Conservation (phyloP, 306 rosid species). For the Rubus parviflorus region DNA sequence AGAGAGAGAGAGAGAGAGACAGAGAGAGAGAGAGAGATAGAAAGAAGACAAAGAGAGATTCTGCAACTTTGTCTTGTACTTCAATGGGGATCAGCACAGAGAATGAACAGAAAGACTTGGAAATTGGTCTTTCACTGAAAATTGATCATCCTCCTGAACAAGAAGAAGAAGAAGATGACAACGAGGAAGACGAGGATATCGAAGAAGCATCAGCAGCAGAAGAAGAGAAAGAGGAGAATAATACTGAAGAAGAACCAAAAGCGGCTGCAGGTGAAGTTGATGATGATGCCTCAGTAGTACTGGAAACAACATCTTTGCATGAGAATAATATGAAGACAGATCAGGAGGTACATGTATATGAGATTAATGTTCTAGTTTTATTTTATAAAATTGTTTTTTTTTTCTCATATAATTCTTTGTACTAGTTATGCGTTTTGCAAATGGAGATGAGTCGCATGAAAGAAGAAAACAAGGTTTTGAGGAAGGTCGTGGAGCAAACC, state of each 20-base stretch:
- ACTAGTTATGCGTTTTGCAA: slow-evolving; percentile 54
- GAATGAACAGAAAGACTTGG: slow-evolving; percentile 42
- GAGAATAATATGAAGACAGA: slow-evolving; percentile 28
- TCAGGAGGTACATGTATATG: slow-evolving; percentile 10
- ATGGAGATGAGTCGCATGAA: slow-evolving; percentile 83
- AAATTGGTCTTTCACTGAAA: slow-evolving; percentile 71
- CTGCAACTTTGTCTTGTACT: slow-evolving; percentile 36
- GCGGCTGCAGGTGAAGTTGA: slow-evolving; percentile 46
- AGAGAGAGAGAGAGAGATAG: slow-evolving; percentile 27
- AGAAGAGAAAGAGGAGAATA: not conserved
- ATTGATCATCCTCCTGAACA: slow-evolving; percentile 33
- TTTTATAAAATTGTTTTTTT: not conserved
- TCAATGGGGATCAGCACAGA: slow-evolving; percentile 39
- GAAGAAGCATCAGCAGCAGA: not conserved
- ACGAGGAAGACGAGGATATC: not conserved
- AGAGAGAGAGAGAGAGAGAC: slow-evolving; percentile 3
- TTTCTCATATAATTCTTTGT: not conserved
- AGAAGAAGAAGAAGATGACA: not conserved
- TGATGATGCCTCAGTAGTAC: slow-evolving; percentile 50
- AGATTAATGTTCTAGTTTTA: not conserved
- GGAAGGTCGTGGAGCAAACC: slow-evolving; percentile 73
- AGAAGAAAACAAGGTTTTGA: slow-evolving; percentile 76
- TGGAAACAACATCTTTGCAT: slow-evolving; percentile 37
- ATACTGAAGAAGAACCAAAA: slow-evolving; percentile 26
- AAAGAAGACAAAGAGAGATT: slow-evolving; percentile 20